Base-by-base conservation (phyloP, 2,329 filamentous ascomycete species). In the Fonsecaea multimorphosa region DNA sequence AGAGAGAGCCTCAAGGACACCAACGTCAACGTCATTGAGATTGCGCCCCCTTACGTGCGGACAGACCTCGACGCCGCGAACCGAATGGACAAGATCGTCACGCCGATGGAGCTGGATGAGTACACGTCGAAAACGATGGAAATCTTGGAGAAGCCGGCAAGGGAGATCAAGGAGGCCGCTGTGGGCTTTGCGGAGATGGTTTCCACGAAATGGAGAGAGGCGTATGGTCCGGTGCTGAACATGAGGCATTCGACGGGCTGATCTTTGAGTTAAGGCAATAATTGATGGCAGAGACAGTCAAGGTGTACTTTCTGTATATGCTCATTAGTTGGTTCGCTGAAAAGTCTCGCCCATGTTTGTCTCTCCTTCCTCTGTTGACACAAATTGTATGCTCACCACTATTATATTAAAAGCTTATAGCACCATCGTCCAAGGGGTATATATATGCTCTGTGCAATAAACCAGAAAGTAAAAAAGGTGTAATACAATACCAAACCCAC, bases 21-120 rank as follows among this genome's bases (percentile, higher is more conserved):
- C 16, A 77, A 75, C 58, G 68, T 78, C 46, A 72, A 72, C n/a
- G 70, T 79, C 11, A 70, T 76, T 7, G 76, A 78, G 62, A 70
- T 79, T n/a, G 73, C 73, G 1, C 76, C 77, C 3, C 77, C 77
- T 7, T 78, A 78, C 64, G 74, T 77, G 2, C 76, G 74, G 31
- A 79, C 78, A 0, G 74, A 71, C 1, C 63, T 79, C 1, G 76
- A 78, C 58, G 67, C 63, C 19, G 72, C 64, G 19, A 72, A 72
- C 8, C 73, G 71, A 0, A 14, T 66, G 19, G 74, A 72, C 1
- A 73, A 73, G 14, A 70, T 70, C 0, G 61, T 68, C 34, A 69
- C 62, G 14, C 67, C 76, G 1, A 78, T 78, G 73, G 64, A 73
- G 32, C 58, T 78, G 62, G 67, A 72, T 7, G 76, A 78, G 24